Evolutionary conservation across 2,329 filamentous ascomycete genomes (phyloP).

Genomic region (Thermoascus crustaceus): DNA sequence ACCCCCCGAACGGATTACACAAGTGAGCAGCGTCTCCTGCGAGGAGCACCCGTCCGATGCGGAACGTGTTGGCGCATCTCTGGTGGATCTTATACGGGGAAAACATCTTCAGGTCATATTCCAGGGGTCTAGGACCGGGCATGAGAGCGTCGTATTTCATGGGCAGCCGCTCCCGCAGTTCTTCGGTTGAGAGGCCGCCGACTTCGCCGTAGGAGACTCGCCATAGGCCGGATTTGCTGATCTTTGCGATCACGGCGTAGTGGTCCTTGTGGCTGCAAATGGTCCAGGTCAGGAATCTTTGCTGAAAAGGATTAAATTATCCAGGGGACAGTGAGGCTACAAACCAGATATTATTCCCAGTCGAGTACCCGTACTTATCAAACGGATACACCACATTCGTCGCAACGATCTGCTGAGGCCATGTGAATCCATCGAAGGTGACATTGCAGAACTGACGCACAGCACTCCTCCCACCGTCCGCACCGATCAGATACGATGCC

Average conservation of each 20-base stretch:
- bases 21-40: conserved; percentile 11
- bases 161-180: conserved; percentile 20
- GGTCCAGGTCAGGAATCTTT: neutral
- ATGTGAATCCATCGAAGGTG: conserved; percentile 24
- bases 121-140: conserved; percentile 16
- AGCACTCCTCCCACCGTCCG: neutral
- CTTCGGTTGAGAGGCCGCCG: conserved; percentile 16
- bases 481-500: neutral
- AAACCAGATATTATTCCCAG: conserved; percentile 34
- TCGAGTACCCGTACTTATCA: conserved; percentile 28
- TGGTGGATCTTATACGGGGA: conserved; percentile 14
- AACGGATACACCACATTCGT: conserved; percentile 16
- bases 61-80: conserved; percentile 10
- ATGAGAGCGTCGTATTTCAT: conserved; percentile 24
- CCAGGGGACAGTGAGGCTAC: neutral
- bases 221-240: conserved; percentile 30
- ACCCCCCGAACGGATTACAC: conserved; percentile 10
- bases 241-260: conserved; percentile 30
- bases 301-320: neutral
- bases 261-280: conserved; percentile 7
- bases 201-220: conserved; percentile 35
- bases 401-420: conserved; percentile 18
- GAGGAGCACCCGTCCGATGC: conserved; percentile 10
- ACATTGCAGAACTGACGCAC: conserved; percentile 6
- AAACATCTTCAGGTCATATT: conserved; percentile 13